Evolutionary conservation across 371 early-diverging fungal species (phyloP).

Genomic region (Haplosporangium sp.): DNA sequence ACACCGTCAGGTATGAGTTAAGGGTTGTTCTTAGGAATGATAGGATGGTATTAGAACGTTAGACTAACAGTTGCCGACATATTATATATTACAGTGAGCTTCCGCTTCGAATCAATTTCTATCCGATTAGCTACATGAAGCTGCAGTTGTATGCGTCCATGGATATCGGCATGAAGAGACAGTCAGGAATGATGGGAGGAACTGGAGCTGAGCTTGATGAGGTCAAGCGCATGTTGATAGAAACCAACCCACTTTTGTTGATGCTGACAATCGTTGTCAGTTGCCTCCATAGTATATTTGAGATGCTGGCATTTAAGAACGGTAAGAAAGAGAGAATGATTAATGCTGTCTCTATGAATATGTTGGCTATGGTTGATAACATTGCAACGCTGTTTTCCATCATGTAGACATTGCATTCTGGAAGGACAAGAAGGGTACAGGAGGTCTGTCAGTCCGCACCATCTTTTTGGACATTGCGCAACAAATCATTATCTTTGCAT

Average conservation of each 20-base stretch:
- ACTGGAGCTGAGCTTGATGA: slow-evolving; percentile 66
- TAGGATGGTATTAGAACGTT: not conserved
- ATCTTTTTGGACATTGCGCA: slow-evolving; percentile 86
- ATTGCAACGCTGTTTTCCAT: not conserved
- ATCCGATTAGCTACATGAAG: slow-evolving; percentile 81
- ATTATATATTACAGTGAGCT: slow-evolving; percentile 57
- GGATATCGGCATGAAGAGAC: slow-evolving; percentile 72
- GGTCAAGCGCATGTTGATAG: slow-evolving; percentile 84
- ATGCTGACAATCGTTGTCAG: slow-evolving; percentile 84
- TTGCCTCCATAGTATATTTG: slow-evolving; percentile 87
- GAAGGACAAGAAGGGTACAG: slow-evolving; percentile 82
- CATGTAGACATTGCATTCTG: slow-evolving; percentile 89
- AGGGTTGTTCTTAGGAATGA: not conserved
- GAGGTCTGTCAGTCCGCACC: slow-evolving; percentile 88
- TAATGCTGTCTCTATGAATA: not conserved
- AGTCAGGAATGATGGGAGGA: slow-evolving; percentile 75
- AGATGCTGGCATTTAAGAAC: slow-evolving; percentile 96
- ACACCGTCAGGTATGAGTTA: slow-evolving; percentile 68
- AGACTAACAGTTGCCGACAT: too few species aligned
- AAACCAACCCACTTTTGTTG: slow-evolving; percentile 89
- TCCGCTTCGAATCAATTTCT: slow-evolving; percentile 75
- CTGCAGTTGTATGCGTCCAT: slow-evolving; percentile 76
- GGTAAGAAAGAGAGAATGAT: slow-evolving; percentile 59
- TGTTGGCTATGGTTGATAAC: not conserved
- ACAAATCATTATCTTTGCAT: slow-evolving; percentile 89